Evolutionary conservation across 2,329 filamentous ascomycete species (phyloP).

Genomic region (Thelonectria discophora): DNA sequence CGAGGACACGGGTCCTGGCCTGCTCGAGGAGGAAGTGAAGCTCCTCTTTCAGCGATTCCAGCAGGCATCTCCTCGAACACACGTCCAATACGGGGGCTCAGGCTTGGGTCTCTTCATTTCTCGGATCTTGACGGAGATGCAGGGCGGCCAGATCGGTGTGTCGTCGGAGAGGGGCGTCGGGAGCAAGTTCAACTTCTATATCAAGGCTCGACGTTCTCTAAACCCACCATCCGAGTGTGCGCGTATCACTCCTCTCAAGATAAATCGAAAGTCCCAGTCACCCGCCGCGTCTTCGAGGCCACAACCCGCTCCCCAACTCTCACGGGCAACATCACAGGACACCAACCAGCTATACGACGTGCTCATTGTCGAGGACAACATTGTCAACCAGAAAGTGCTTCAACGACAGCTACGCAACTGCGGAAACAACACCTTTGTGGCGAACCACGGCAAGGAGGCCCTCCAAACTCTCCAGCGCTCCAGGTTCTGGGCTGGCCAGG

Average conservation of each 20-base stretch:
- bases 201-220: constrained; percentile 70
- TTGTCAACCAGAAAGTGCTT: constrained; percentile 72
- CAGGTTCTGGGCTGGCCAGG: constrained; percentile 63
- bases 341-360: constrained; percentile 58
- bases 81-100: constrained; percentile 76
- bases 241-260: constrained; percentile 48
- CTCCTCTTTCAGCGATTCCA: constrained; percentile 74
- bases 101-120: constrained; percentile 80
- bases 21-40: constrained; percentile 71
- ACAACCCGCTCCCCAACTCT: constrained; percentile 30
- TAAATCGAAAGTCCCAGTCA: constrained; percentile 44
- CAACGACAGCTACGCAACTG: constrained; percentile 68
- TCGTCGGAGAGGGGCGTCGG: constrained; percentile 72
- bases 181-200: constrained; percentile 80
- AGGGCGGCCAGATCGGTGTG: constrained; percentile 81
- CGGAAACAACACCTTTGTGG: constrained; percentile 68
- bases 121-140: constrained; percentile 76
- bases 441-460: constrained; percentile 72
- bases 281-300: constrained; percentile 29
- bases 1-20: constrained; percentile 74
- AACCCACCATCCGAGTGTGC: constrained; percentile 51
- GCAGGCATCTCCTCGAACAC: constrained; percentile 73
- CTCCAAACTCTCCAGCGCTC: constrained; percentile 65
- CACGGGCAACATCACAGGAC: constrained; percentile 27
- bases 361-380: constrained; percentile 73